Base-by-base conservation (phyloP, 257 asterid genomes). In the Solanum chmielewskii region DNA sequence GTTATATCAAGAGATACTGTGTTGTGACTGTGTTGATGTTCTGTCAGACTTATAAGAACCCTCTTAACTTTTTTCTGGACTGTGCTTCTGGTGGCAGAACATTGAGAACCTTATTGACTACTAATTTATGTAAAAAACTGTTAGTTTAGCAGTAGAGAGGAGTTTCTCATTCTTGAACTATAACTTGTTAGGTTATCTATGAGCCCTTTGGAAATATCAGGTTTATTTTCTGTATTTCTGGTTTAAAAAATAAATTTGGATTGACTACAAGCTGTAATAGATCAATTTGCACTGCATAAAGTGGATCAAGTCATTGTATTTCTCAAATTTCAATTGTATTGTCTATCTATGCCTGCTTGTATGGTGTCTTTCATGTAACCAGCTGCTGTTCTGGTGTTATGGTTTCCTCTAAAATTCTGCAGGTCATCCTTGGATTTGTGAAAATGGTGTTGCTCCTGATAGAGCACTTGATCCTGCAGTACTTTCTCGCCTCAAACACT, bases 371-470 rank as follows among this genome's bases (percentile, higher is more conserved):
- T 18, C 68, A 47, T 80, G 69, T 18, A 80, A 80, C 68, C 69
- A 80, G 56, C 69, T 27, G 69, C 85, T 49, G 85, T 49, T 80
- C 29, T 80, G 29, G 85, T 80, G 62, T 27, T 80, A 49, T 47
- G 69, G 85, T 49, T 80, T 45, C 56, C 84, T 80, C 83, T 41
- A 42, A 41, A 76, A 42, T 44, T n/a, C 88, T 87, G 71, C 59
- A 94, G 97, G 95, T 91, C 97, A 94, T 91, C 97, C 98, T 87
- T 93, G 98, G 97, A 93, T 94, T 75, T 93, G 93, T 88, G 94
- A 93, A 92, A 93, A 94, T 85, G 98, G 98, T 39, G 96, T 94
- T 80, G 98, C 98, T 83, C 98, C 98, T 78, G 96, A 94, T 91
- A 92, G 93, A 91, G 91, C 94, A 78, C 88, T 94, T 66, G 98